phyloP scores from a whole-genome alignment of 75 land plant species.

The Adiantum capillusveneris region DNA sequence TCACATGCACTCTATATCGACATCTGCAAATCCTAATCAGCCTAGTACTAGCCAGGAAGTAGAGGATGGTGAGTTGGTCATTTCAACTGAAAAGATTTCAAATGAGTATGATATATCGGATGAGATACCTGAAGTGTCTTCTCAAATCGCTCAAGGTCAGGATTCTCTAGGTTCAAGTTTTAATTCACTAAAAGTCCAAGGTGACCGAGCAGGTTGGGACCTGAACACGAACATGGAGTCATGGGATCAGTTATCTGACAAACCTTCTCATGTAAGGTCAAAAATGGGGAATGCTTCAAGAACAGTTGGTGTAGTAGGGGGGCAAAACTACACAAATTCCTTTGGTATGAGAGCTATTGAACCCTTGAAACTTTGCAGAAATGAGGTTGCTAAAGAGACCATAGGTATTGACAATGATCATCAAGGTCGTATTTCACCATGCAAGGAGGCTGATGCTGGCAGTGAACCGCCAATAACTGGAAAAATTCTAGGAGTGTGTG shows the following conservation, averaged over 20 bases:
- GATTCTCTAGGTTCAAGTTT: not conserved
- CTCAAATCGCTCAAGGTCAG: not conserved
- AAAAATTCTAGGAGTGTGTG: too few species aligned
- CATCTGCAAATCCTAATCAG: too few species aligned
- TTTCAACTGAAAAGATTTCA: not conserved
- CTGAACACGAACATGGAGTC: slow-evolving; percentile 35
- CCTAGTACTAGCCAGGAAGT: not conserved
- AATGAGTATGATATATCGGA: not conserved
- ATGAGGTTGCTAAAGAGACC: not conserved
- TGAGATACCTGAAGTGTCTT: not conserved
- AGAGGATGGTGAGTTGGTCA: not conserved
- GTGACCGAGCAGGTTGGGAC: slow-evolving; percentile 31
- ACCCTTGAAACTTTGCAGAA: too few species aligned
- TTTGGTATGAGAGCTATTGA: too few species aligned
- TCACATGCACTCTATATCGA: too few species aligned
- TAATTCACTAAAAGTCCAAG: not conserved
- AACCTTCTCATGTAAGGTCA: too few species aligned
- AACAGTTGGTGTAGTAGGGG: slow-evolving; percentile 1
- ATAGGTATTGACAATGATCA: not conserved
- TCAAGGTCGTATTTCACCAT: not conserved
- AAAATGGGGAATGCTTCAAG: not conserved
- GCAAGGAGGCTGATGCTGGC: too few species aligned
- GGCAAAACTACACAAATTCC: too few species aligned
- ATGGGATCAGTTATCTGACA: slow-evolving; percentile 28
- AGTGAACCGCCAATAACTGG: too few species aligned